Percentiles rank a stretch among this genome's conserved stretches.
phyloP scores from a whole-genome alignment of 345 rosid species.

The Hypericum androsaemum region DNA sequence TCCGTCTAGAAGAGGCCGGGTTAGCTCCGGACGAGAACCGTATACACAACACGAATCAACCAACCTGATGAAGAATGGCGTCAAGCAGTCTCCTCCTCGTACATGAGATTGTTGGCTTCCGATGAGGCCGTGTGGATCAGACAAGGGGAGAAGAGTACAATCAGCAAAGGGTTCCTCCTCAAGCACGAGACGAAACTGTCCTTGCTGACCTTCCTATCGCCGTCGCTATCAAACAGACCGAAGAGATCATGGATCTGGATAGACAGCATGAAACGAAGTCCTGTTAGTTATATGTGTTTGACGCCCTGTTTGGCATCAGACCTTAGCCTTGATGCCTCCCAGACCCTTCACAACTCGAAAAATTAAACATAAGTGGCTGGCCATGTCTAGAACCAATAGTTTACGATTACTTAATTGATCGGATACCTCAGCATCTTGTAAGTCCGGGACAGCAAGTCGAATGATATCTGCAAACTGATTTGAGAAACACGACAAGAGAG shows the following conservation, averaged over 20 bases:
- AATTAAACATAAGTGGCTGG: no score
- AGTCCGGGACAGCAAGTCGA: conserved; percentile 41
- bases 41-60: no score
- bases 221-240: conserved; percentile 39
- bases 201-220: conserved; percentile 44
- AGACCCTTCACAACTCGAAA: no score
- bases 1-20: no score
- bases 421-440: conserved; percentile 51
- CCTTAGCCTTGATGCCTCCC: no score
- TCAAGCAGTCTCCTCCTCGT: conserved; percentile 39
- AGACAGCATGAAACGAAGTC: background rate
- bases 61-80: background rate
- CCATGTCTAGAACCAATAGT: no score
- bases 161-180: conserved; percentile 57
- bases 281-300: no score
- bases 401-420: background rate
- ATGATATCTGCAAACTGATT: conserved; percentile 53
- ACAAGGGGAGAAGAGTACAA: conserved; percentile 45
- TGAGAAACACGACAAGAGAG: conserved; percentile 3
- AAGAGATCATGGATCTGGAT: conserved; percentile 50
- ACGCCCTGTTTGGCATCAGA: no score
- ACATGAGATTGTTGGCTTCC: conserved; percentile 14
- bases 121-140: conserved; percentile 18
- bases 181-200: conserved; percentile 48
- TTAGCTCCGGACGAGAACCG: no score